Evolutionary conservation across 208 protist genomes (phyloP).

Genomic region (Leishmania gerbilli): DNA sequence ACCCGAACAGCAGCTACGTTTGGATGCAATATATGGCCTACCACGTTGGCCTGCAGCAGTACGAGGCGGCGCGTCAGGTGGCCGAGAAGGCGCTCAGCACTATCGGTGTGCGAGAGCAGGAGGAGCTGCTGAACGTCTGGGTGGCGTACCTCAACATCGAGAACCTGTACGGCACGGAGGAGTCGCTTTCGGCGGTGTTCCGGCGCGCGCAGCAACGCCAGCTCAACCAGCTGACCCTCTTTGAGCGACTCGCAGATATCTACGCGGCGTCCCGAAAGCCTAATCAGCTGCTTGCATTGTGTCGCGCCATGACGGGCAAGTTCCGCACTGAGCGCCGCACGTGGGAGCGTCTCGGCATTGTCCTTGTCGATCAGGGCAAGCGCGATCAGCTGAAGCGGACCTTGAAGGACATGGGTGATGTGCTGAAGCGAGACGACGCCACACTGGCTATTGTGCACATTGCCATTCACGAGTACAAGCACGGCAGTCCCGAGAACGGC

Average conservation of each 20-base stretch:
- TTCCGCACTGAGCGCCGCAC: constrained; percentile 67
- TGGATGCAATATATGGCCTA: constrained; percentile 95
- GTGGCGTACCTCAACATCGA: constrained; percentile 95
- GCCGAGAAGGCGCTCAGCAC: constrained; percentile 90
- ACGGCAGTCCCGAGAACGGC: constrained; percentile 79
- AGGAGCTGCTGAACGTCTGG: constrained; percentile 93
- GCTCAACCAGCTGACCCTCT: constrained; percentile 56
- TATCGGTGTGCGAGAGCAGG: constrained; percentile 81
- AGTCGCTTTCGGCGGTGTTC: constrained; percentile 89
- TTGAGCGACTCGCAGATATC: constrained; percentile 90
- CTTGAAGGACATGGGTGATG: constrained; percentile 80
- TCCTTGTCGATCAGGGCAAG: constrained; percentile 79
- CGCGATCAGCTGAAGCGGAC: constrained; percentile 86
- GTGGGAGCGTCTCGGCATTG: constrained; percentile 83
- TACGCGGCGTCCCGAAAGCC: constrained; percentile 72
- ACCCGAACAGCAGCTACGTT: constrained; percentile 92
- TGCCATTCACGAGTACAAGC: constrained; percentile 84
- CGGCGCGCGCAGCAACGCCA: constrained; percentile 76
- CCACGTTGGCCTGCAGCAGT: constrained; percentile 81
- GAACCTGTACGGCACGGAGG: constrained; percentile 89
- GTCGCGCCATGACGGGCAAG: constrained; percentile 82
- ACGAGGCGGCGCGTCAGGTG: constrained; percentile 89
- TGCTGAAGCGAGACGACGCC: constrained; percentile 63
- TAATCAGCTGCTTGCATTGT: constrained; percentile 82
- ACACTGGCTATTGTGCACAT: constrained; percentile 69